These are phyloP conservation scores for Chlorencoelia australis DNA, from an alignment of 2,329 filamentous ascomycete species.

Conservation along the genomic window DNA sequence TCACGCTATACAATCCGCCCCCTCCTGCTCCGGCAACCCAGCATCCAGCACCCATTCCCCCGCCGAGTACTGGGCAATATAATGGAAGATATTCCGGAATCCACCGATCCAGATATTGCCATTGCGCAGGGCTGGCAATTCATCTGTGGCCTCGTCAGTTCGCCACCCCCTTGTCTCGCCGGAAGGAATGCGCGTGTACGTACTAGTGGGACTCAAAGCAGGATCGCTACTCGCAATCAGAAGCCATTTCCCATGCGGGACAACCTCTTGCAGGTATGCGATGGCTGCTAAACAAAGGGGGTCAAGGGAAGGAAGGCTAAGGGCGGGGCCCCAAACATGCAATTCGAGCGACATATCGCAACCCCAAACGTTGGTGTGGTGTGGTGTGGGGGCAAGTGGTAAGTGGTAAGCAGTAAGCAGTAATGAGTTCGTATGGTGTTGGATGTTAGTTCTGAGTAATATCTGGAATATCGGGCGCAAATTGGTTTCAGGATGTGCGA, in stretches of 20 bases:
- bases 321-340: conserved; percentile 84
- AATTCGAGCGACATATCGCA: conserved; percentile 50
- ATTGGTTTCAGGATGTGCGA: too few relatives aligned
- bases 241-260: conserved; percentile 53
- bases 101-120: conserved; percentile 41
- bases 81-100: conserved; percentile 43
- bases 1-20: conserved; percentile 40
- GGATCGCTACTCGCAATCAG: conserved; percentile 66
- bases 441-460: not conserved
- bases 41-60: conserved; percentile 39
- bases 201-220: conserved; percentile 60
- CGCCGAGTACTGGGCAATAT: conserved; percentile 33
- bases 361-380: not conserved
- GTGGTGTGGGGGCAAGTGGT: not conserved
- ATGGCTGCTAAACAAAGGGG: conserved; percentile 80
- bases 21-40: conserved; percentile 31
- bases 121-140: conserved; percentile 47
- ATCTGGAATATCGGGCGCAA: too few relatives aligned
- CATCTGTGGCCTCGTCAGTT: conserved; percentile 32
- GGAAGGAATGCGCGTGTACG: conserved; percentile 27
- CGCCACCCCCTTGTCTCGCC: not conserved
- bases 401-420: not conserved
- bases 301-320: conserved; percentile 82
- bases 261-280: conserved; percentile 58
- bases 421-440: not conserved